These are phyloP conservation scores for Microcos paniculata DNA, from an alignment of 345 rosid genomes.

Conservation along the genomic window DNA sequence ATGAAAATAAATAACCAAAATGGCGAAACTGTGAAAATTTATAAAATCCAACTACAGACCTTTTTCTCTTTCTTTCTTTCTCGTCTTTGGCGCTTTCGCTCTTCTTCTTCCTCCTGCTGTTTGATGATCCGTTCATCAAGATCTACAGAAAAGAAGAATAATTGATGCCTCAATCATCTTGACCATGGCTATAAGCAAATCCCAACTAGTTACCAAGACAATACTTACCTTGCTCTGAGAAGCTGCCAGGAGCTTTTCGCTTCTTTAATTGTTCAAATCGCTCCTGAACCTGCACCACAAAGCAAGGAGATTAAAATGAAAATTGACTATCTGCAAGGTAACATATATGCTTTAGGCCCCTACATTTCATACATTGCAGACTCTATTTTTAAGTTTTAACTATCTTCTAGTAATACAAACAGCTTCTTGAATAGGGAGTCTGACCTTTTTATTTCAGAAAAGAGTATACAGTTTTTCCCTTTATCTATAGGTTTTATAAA, in stretches of 20 bases:
- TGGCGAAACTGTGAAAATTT: not conserved
- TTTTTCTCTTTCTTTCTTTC: conserved; percentile 98
- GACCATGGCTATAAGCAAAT: not conserved
- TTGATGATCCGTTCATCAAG: conserved; percentile 85
- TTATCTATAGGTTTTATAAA: not conserved
- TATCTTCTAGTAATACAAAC: not conserved
- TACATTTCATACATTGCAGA: not conserved
- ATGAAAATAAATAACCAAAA: not conserved
- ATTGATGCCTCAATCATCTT: not conserved
- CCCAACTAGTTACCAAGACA: conserved; percentile 18
- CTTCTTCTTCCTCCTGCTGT: conserved; percentile 93
- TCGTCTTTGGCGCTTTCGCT: conserved; percentile 66
- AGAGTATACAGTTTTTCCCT: not conserved
- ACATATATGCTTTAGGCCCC: not conserved
- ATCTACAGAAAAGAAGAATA: conserved; percentile 35
- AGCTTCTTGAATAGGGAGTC: not conserved
- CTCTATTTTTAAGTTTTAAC: not conserved
- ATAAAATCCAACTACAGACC: conserved; percentile 35
- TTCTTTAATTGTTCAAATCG: conserved; percentile 87
- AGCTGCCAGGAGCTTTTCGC: conserved; percentile 79
- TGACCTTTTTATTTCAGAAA: not conserved
- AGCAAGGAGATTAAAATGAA: not conserved
- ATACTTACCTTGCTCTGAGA: conserved; percentile 81
- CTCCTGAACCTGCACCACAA: conserved; percentile 68
- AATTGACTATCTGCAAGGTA: not conserved